phyloP scores from a whole-genome alignment of 2,329 filamentous ascomycete genomes.

The Phaeosphaeriaceae sp. region DNA sequence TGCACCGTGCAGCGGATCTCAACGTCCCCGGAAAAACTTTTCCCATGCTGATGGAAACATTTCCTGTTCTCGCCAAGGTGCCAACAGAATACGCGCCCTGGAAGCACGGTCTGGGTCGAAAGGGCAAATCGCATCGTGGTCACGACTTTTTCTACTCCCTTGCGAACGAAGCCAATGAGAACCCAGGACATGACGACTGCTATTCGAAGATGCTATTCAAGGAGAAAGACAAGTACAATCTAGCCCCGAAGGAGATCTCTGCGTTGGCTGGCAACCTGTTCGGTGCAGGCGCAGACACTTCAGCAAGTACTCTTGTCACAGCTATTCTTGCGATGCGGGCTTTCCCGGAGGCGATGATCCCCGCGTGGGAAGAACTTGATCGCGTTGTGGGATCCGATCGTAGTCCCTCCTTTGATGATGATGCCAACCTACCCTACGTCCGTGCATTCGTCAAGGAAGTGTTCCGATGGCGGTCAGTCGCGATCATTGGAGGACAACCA shows the following conservation, averaged over 20 bases:
- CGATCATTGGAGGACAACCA: slow-evolving; percentile 46
- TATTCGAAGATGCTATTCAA: slow-evolving; percentile 54
- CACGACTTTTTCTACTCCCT: slow-evolving; percentile 47
- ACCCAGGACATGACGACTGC: slow-evolving; percentile 41
- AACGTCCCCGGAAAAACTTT: slow-evolving; percentile 60
- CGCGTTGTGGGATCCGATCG: slow-evolving; percentile 40
- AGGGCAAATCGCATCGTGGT: slow-evolving; percentile 34
- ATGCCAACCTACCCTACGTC: slow-evolving; percentile 48
- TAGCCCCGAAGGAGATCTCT: slow-evolving; percentile 41
- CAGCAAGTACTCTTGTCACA: slow-evolving; percentile 44
- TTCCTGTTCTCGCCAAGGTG: slow-evolving; percentile 63
- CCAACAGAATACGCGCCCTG: slow-evolving; percentile 55
- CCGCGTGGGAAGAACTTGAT: slow-evolving; percentile 45
- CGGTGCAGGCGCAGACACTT: slow-evolving; percentile 45
- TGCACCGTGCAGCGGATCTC: slow-evolving; percentile 66
- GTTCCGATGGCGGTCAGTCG: slow-evolving; percentile 45
- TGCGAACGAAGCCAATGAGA: slow-evolving; percentile 39
- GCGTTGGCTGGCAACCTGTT: slow-evolving; percentile 42
- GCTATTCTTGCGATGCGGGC: slow-evolving; percentile 44
- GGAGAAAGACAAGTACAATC: slow-evolving; percentile 36
- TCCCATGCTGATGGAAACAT: slow-evolving; percentile 66
- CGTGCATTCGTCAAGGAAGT: slow-evolving; percentile 47
- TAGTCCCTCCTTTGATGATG: slow-evolving; percentile 45
- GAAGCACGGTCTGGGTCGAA: slow-evolving; percentile 43
- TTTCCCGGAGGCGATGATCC: slow-evolving; percentile 38